Evolutionary conservation across 148 eudicot species (phyloP).

Genomic region (Spergularia bocconei): DNA sequence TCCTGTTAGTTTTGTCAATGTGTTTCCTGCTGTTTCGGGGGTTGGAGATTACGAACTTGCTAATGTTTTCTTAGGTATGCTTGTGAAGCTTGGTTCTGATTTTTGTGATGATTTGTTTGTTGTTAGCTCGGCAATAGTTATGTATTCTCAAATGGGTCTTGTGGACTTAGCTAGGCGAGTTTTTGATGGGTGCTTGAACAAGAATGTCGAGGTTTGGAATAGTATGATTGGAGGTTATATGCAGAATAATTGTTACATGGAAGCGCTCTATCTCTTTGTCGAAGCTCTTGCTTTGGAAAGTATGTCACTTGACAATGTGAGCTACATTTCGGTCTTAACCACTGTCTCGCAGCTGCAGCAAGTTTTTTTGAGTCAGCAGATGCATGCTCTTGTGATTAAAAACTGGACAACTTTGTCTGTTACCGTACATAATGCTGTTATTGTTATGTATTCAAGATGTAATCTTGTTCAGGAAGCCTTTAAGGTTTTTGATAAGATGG

Average conservation of each 20-base stretch:
- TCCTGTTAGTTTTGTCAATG: slow-evolving; percentile 78
- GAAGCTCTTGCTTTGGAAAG: slow-evolving; percentile 48
- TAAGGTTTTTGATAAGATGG: slow-evolving; percentile 62
- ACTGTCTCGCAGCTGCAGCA: slow-evolving; percentile 83
- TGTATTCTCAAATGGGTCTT: slow-evolving; percentile 74
- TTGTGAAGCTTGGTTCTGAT: slow-evolving; percentile 55
- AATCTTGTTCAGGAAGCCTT: slow-evolving; percentile 56
- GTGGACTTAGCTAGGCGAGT: slow-evolving; percentile 51
- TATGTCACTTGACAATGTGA: slow-evolving; percentile 50
- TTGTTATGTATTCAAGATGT: slow-evolving; percentile 86
- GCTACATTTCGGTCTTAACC: slow-evolving; percentile 60
- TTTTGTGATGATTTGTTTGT: slow-evolving; percentile 56
- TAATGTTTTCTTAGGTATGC: slow-evolving; percentile 62
- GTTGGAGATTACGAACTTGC: slow-evolving; percentile 38
- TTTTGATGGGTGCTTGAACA: slow-evolving; percentile 60
- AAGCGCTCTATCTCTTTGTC: slow-evolving; percentile 63
- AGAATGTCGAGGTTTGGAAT: slow-evolving; percentile 91
- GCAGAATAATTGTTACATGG: slow-evolving; percentile 51
- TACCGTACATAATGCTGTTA: slow-evolving; percentile 55
- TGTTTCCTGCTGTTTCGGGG: slow-evolving; percentile 63
- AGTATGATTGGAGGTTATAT: slow-evolving; percentile 86
- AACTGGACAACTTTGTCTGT: slow-evolving; percentile 30
- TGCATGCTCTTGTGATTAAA: slow-evolving; percentile 71
- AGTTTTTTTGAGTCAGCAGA: slow-evolving; percentile 47
- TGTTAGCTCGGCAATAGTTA: slow-evolving; percentile 70